These are phyloP conservation scores for Recurvomyces mirabilis DNA, from an alignment of 495 filamentous ascomycete genomes.

Conservation along the genomic window DNA sequence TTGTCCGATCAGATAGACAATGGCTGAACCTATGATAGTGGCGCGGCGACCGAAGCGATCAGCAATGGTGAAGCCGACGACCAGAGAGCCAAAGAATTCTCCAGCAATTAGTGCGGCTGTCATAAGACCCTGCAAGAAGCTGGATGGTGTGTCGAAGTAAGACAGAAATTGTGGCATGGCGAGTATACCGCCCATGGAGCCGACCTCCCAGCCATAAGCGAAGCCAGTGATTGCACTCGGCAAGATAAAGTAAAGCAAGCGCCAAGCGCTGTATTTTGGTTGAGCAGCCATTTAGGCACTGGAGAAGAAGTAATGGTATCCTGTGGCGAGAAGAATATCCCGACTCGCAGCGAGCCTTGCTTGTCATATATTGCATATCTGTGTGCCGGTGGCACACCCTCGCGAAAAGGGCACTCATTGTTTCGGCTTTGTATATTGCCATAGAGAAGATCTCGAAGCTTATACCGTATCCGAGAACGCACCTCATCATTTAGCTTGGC, in stretches of 20 bases:
- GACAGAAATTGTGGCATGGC: conserved; percentile 44
- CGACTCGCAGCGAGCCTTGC: too few relatives aligned
- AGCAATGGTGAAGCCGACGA: background rate
- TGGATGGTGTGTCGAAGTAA: background rate
- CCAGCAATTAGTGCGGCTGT: background rate
- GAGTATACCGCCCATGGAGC: conserved; percentile 74
- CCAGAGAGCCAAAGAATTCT: background rate
- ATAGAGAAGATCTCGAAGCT: too few relatives aligned
- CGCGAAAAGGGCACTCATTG: too few relatives aligned
- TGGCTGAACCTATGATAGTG: background rate
- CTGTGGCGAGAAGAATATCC: too few relatives aligned
- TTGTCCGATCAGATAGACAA: background rate
- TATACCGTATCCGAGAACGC: too few relatives aligned
- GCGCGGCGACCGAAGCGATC: background rate
- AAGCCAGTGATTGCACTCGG: background rate
- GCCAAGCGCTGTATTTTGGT: too few relatives aligned
- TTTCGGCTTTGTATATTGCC: too few relatives aligned
- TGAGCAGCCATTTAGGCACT: too few relatives aligned
- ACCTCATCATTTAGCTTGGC: too few relatives aligned
- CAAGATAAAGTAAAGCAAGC: background rate
- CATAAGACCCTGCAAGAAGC: background rate
- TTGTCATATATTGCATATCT: too few relatives aligned
- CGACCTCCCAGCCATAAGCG: conserved; percentile 53
- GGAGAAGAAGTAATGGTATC: too few relatives aligned
- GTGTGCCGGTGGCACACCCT: too few relatives aligned